Evolutionary conservation across 1,284 basidiomycete species (phyloP), one percentile per base, ranked within the genome.

Genomic region (Ganoderma leucocontextum): DNA sequence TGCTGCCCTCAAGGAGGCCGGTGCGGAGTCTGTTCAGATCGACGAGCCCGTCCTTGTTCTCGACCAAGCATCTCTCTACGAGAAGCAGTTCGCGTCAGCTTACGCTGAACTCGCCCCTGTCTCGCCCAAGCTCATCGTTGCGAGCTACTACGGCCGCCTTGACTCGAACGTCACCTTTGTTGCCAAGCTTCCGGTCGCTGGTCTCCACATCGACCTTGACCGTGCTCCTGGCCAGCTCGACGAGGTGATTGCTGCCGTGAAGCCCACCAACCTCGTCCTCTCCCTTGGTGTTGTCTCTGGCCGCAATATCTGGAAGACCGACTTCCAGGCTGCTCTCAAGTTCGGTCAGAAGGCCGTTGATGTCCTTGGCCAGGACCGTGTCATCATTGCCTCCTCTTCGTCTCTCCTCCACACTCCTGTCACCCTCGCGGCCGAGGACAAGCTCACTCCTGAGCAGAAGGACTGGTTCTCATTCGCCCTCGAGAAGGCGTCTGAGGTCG

Each of bases 261-360:
- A 96, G 87, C 79, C 87, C 71, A 96, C 94, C 74, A 84, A 85
- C 80, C 89, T 97, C 74, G 81, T 91, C 72, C 88, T 99, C 68
- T 99, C 98, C 68, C 92, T 99, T 73, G 98, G 98, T 85, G 82
- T 99, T 72, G 95, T 99, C 73, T 99, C 98, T 55, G 98, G 98
- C 72, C 96, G 98, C 80, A 99, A 99, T 88, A 96, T 99, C 85
- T 99, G 98, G 98, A 99, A 99, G 91, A 95, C 92, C 72, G 97
- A 99, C 85, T 92, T 99, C 78, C 85, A 87, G 75, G 91, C 90
- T 63, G 93, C 95, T 69, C 88, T 97, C 84, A 91, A 92, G 79
- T 84, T 90, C 63, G 95, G 90, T 70, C 91, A 97, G 86, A 95
- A 93, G 82, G 97, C 96, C 64, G 84, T 97, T 76, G 88, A 90